These are phyloP conservation scores for Larix kaempferi DNA, from an alignment of 75 land plant species.

Conservation along the genomic window DNA sequence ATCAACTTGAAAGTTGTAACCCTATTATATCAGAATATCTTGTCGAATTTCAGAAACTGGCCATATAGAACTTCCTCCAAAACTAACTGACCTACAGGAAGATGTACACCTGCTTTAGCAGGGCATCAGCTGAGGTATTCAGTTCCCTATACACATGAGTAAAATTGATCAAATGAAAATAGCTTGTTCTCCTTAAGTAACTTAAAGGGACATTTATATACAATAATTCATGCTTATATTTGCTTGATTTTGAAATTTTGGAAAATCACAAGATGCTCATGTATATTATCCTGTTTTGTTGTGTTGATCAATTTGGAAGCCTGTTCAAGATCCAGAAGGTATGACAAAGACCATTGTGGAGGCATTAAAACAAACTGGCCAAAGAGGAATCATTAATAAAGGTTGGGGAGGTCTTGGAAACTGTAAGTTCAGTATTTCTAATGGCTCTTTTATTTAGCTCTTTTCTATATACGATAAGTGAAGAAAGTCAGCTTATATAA, in stretches of 20 bases:
- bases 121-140: too few species aligned
- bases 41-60: too few species aligned
- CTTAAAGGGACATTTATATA: not conserved
- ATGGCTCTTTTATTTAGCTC: not conserved
- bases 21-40: too few species aligned
- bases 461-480: not conserved
- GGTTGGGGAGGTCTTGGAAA: conserved; percentile 99
- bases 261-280: not conserved
- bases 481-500: not conserved
- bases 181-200: too few species aligned
- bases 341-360: conserved; percentile 91
- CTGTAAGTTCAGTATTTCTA: conserved; percentile 42
- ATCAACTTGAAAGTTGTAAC: too few species aligned
- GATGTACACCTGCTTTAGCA: too few species aligned
- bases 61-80: too few species aligned
- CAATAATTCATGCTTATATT: not conserved
- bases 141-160: too few species aligned
- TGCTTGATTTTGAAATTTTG: conserved; percentile 1
- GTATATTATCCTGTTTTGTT: not conserved
- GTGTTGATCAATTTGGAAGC: conserved; percentile 41
- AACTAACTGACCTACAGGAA: too few species aligned
- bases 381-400: conserved; percentile 93
- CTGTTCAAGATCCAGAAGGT: conserved; percentile 92
- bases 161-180: too few species aligned
- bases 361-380: conserved; percentile 74